Conservation (phyloP, 768 basidiomycete genomes). For the Trametes cinnabarina region DNA sequence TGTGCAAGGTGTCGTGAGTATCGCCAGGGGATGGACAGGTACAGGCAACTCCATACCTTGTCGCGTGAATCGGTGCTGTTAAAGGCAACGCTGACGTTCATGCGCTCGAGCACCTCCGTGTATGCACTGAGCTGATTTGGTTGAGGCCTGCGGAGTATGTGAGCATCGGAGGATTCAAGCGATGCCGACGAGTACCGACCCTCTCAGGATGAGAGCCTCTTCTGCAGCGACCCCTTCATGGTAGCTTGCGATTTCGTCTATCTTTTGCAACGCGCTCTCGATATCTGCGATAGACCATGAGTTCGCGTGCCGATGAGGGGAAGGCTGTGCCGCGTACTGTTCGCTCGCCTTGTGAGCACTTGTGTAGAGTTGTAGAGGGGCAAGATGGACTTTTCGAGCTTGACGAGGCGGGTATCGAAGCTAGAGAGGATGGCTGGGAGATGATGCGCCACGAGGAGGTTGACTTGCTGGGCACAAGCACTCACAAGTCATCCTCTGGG, state of each 20-base stretch:
- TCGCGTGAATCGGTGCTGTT: constrained; percentile 58
- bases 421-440: constrained; percentile 72
- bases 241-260: constrained; percentile 74
- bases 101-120: constrained; percentile 68
- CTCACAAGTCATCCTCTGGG: constrained; percentile 83
- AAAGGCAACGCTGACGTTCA: constrained; percentile 80
- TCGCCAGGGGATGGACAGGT: not conserved
- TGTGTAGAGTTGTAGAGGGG: constrained; percentile 82
- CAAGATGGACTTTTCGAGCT: constrained; percentile 81
- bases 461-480: not conserved
- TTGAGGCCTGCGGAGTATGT: constrained; percentile 54
- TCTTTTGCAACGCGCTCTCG: constrained; percentile 72
- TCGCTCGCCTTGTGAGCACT: constrained; percentile 64
- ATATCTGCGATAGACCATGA: constrained; percentile 52
- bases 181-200: constrained; percentile 43
- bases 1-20: constrained; percentile 14
- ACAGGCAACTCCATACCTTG: constrained; percentile 39
- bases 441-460: not conserved
- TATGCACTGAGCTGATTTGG: constrained; percentile 62
- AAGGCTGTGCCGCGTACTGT: constrained; percentile 49
- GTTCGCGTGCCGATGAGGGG: not conserved
- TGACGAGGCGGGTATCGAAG: constrained; percentile 78
- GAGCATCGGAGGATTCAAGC: not conserved
- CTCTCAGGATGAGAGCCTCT: constrained; percentile 74
- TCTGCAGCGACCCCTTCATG: constrained; percentile 75